Conservation (phyloP, 805 yeast genomes). For the Wickerhamiella nectarea region DNA sequence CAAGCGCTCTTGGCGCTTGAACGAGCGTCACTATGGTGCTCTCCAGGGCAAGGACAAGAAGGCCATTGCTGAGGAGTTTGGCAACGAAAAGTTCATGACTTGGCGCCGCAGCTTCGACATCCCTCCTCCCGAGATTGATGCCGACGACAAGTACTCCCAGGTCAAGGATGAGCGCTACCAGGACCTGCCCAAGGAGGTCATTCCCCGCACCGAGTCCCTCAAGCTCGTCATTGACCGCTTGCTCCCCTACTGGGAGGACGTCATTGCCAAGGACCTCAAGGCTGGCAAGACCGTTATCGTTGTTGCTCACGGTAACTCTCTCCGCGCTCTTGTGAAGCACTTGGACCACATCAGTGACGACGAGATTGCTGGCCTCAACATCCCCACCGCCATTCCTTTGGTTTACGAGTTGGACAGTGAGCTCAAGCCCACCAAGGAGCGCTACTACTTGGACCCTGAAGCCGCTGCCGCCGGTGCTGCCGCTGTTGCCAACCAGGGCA, state of each 20-base stretch:
- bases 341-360: slow-evolving; percentile 85
- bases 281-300: slow-evolving; percentile 80
- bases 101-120: slow-evolving; percentile 97
- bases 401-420: slow-evolving; percentile 84
- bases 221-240: slow-evolving; percentile 90
- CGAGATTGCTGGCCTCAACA: slow-evolving; percentile 87
- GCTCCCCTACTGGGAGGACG: slow-evolving; percentile 94
- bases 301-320: slow-evolving; percentile 98
- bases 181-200: slow-evolving; percentile 67
- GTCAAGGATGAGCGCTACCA: slow-evolving; percentile 72
- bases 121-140: slow-evolving; percentile 85
- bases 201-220: slow-evolving; percentile 91
- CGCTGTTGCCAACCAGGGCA: slow-evolving; percentile 94
- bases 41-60: slow-evolving; percentile 98
- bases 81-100: slow-evolving; percentile 84
- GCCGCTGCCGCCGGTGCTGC: slow-evolving; percentile 99
- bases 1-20: slow-evolving; percentile 92
- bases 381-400: slow-evolving; percentile 97
- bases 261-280: slow-evolving; percentile 70
- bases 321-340: slow-evolving; percentile 92
- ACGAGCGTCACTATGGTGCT: slow-evolving; percentile 99
- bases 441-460: slow-evolving; percentile 97
- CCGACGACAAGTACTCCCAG: slow-evolving; percentile 71
- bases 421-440: slow-evolving; percentile 80
- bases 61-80: slow-evolving; percentile 72